Evolutionary conservation across 2,329 filamentous ascomycete genomes (phyloP).

Genomic region (Emmonsiellopsis sp.): DNA sequence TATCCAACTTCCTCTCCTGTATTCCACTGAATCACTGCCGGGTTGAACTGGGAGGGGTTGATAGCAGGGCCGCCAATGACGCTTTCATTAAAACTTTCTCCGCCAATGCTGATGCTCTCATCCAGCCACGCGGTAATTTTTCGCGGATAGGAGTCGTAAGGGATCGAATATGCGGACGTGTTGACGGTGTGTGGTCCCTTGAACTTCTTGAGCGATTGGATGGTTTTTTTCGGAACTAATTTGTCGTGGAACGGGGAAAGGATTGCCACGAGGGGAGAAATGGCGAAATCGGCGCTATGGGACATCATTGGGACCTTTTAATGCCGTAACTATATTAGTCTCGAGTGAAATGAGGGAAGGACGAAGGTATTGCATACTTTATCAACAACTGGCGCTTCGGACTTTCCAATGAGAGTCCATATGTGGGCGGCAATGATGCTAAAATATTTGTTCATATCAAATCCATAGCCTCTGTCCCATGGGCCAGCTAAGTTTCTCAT

Average conservation of each 20-base stretch:
- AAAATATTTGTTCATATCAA: conserved; percentile 55
- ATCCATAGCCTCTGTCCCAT: conserved; percentile 56
- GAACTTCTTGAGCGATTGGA: conserved; percentile 28
- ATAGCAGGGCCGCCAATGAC: conserved; percentile 47
- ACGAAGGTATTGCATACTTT: not conserved
- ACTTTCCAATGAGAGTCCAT: conserved; percentile 40
- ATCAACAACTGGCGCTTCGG: conserved; percentile 42
- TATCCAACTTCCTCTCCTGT: conserved; percentile 19
- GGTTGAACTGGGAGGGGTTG: conserved; percentile 48
- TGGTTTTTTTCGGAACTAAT: conserved; percentile 22
- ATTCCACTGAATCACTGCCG: conserved; percentile 53
- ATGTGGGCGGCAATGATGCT: conserved; percentile 51
- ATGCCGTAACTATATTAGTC: not conserved
- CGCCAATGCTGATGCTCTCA: conserved; percentile 50
- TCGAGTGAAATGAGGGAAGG: not conserved
- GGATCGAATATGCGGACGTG: conserved; percentile 48
- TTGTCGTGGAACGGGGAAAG: conserved; percentile 15
- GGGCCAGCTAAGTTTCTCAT: conserved; percentile 55
- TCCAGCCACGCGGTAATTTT: conserved; percentile 54
- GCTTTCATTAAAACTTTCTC: conserved; percentile 49
- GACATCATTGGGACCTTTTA: not conserved
- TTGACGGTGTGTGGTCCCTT: conserved; percentile 45
- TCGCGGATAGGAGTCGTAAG: conserved; percentile 47
- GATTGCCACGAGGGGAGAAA: conserved; percentile 35
- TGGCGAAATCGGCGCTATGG: conserved; percentile 39